phyloP scores from a whole-genome alignment of 2,329 filamentous ascomycete species.

The Cercospora sp. region DNA sequence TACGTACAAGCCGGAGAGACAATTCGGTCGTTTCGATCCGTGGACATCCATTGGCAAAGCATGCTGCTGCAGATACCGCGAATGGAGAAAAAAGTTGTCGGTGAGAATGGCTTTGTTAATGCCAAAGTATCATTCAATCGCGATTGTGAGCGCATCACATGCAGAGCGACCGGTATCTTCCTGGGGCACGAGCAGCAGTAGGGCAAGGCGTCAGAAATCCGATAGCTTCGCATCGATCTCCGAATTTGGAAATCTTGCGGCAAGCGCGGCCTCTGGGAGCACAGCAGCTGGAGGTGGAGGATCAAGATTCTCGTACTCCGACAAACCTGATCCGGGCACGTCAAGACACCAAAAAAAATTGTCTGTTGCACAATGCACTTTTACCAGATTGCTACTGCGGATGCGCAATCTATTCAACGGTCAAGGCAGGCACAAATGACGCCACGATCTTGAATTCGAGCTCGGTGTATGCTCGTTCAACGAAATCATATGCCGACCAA shows the following conservation, averaged over 20 bases:
- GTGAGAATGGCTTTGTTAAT: not conserved
- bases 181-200: not conserved
- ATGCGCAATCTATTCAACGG: not conserved
- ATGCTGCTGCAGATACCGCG: not conserved
- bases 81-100: not conserved
- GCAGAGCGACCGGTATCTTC: not conserved
- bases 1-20: not conserved
- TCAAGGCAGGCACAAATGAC: slow-evolving; percentile 15
- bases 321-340: not conserved
- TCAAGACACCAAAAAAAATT: not conserved
- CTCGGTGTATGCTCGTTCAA: slow-evolving; percentile 34
- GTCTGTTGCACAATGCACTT: not conserved
- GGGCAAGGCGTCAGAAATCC: not conserved
- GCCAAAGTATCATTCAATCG: not conserved
- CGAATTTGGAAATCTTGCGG: not conserved
- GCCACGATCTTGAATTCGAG: slow-evolving; percentile 29
- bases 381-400: not conserved
- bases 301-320: not conserved
- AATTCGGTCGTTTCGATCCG: not conserved
- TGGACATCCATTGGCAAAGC: not conserved
- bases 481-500: slow-evolving; percentile 31
- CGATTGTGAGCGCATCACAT: not conserved
- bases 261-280: not conserved
- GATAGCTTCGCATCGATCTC: not conserved
- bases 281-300: not conserved